Evolutionary conservation across 306 rosid genomes (phyloP).

Genomic region (Lathyrus sativus): DNA sequence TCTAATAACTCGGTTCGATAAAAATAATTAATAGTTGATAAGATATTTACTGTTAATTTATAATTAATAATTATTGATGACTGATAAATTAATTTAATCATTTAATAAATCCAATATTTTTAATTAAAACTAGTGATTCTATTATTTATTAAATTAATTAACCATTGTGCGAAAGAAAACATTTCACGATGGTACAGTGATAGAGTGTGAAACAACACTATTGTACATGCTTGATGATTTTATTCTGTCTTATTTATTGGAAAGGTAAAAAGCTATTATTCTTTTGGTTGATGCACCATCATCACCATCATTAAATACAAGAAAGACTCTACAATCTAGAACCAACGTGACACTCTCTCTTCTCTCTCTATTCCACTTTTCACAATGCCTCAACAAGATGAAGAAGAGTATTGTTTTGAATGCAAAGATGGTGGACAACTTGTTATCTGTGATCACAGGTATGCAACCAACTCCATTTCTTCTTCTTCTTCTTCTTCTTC

Average conservation of each 20-base stretch:
- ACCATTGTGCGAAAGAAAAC: too few relatives aligned
- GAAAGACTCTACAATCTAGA: neutral
- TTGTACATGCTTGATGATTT: neutral
- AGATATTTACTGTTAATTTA: too few relatives aligned
- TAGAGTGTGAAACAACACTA: too few relatives aligned
- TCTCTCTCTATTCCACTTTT: neutral
- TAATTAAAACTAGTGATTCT: too few relatives aligned
- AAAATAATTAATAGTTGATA: too few relatives aligned
- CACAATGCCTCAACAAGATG: conserved; percentile 9
- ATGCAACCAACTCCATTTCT: neutral
- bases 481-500: neutral
- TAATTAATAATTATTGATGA: too few relatives aligned
- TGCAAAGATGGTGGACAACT: conserved; percentile 58
- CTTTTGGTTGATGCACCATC: neutral
- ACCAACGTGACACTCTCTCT: neutral
- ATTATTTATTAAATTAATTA: too few relatives aligned
- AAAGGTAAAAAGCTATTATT: neutral
- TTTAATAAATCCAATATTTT: too few relatives aligned
- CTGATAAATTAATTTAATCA: too few relatives aligned
- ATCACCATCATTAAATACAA: neutral
- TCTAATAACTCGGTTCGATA: too few relatives aligned
- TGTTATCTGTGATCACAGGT: conserved; percentile 45
- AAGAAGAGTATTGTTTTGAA: conserved; percentile 47
- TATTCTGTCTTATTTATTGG: neutral
- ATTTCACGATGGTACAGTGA: too few relatives aligned